These are phyloP conservation scores for Astrothelium subdiscretum DNA, from an alignment of 495 filamentous ascomycete species.

Conservation along the genomic window DNA sequence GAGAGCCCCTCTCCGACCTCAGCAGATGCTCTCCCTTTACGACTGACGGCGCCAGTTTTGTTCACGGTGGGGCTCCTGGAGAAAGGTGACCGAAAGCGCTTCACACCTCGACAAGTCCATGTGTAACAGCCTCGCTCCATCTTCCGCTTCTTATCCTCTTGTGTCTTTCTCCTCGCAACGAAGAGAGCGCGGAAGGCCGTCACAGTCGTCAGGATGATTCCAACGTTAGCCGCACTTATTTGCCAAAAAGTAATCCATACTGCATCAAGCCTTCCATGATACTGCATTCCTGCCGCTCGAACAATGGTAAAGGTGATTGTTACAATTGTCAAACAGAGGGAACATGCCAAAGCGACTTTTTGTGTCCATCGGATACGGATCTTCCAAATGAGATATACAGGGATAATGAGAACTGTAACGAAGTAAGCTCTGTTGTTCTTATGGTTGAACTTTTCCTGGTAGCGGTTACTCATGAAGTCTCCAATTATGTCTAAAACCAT, in stretches of 20 bases:
- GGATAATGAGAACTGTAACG: not conserved
- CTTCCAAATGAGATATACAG: not conserved
- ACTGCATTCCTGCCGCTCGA: not conserved
- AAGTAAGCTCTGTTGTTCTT: slow-evolving; percentile 5
- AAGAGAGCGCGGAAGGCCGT: not conserved
- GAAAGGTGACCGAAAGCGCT: not conserved
- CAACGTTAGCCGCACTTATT: not conserved
- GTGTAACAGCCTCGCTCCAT: not conserved
- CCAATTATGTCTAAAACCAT: not conserved
- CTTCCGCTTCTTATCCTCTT: not conserved
- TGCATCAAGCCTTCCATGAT: not conserved
- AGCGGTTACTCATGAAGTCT: not conserved
- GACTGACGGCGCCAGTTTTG: not conserved
- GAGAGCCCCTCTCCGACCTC: not conserved
- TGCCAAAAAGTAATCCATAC: not conserved
- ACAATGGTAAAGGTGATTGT: not conserved
- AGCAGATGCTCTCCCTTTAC: not conserved
- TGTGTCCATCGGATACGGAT: not conserved
- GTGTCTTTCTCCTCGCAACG: not conserved
- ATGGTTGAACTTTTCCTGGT: not conserved
- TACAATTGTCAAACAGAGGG: not conserved
- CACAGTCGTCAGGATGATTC: not conserved
- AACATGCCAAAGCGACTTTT: not conserved
- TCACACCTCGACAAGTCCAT: not conserved
- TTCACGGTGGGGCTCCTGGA: not conserved